Base-by-base conservation (phyloP, 2,329 filamentous ascomycete species). In the Bipolaris zeicola region DNA sequence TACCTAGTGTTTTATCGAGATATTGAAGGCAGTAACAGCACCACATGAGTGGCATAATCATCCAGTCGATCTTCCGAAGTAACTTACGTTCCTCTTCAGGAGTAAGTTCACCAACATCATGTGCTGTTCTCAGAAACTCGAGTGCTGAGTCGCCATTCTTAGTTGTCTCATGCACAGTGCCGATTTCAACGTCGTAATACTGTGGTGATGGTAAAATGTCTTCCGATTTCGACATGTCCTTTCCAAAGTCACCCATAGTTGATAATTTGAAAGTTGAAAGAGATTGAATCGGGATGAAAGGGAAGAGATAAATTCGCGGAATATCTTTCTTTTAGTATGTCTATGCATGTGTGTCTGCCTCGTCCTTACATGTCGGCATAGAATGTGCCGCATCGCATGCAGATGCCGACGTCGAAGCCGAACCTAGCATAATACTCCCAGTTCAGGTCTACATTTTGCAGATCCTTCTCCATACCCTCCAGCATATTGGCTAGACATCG, bases 21-120 rank as follows among this genome's bases (percentile, higher is more conserved):
- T 77, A 79, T 50, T 79, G 77, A 3, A 77, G 56, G 36, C 69
- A 75, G 60, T 77, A 78, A 43, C 70, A 76, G 16, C 57, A 61
- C 64, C 67, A 76, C 71, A 79, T 75, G 10, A 78, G 55, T 3
- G 77, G 77, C 63, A 79, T 71, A 31, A 79, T 73, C 67, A 74
- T 75, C 65, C 68, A 74, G 44, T 79, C 77, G 26, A 78, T 77
- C 59, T 76, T 78, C 5, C 71, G 62, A 13, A 70, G 37, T 20
- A 72, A 42, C 7, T 43, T 56, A 8, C 58, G 63, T 47, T 69
- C 64, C 16, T 61, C 63, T 5, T 64, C 61, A 3, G 45, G 50
- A 22, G 56, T 65, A n/a, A 59, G 45, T 36, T 52, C 54, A 14
- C 50, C 59, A 16, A 62, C 59, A 47, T 58, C 48, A 31, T 62